Conservation (phyloP, 129 eudicot genomes). For the Rutidosis leptorrhynchoides region DNA sequence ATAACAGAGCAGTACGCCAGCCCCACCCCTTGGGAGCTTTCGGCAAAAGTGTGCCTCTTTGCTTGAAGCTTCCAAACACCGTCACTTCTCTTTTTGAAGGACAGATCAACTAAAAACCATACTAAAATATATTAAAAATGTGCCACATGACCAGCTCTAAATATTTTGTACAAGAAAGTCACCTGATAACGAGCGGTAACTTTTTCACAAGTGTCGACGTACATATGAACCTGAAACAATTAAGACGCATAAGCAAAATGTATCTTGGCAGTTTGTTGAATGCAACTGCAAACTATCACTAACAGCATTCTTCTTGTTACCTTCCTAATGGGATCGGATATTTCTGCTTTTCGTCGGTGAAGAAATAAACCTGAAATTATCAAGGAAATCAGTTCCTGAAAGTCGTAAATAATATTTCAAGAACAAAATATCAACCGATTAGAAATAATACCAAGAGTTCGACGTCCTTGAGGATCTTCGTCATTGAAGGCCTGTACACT, state of each 20-base stretch:
- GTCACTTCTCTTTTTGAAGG: conserved; percentile 95
- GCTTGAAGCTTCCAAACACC: conserved; percentile 95
- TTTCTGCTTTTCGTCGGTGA: conserved; percentile 96
- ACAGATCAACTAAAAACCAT: conserved; percentile 63
- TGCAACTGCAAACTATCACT: too few species aligned
- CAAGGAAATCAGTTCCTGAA: background rate
- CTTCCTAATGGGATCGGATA: conserved; percentile 70
- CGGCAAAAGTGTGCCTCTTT: conserved; percentile 87
- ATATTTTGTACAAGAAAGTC: too few species aligned
- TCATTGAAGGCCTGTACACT: conserved; percentile 97
- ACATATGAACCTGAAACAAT: conserved; percentile 67
- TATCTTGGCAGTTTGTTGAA: too few species aligned
- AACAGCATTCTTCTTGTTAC: too few species aligned
- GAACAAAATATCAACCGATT: background rate
- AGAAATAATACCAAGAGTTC: conserved; percentile 80
- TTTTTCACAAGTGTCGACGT: conserved; percentile 85
- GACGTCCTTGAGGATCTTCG: conserved; percentile 98
- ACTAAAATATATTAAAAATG: too few species aligned
- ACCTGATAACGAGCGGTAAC: conserved; percentile 99
- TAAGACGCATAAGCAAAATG: too few species aligned
- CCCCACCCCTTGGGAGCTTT: conserved; percentile 99
- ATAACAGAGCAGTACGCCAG: conserved; percentile 87
- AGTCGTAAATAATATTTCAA: too few species aligned
- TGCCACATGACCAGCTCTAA: too few species aligned
- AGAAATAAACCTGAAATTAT: conserved; percentile 71